phyloP scores from a whole-genome alignment of 371 early-diverging fungal species.

The Funneliformis caledonium region DNA sequence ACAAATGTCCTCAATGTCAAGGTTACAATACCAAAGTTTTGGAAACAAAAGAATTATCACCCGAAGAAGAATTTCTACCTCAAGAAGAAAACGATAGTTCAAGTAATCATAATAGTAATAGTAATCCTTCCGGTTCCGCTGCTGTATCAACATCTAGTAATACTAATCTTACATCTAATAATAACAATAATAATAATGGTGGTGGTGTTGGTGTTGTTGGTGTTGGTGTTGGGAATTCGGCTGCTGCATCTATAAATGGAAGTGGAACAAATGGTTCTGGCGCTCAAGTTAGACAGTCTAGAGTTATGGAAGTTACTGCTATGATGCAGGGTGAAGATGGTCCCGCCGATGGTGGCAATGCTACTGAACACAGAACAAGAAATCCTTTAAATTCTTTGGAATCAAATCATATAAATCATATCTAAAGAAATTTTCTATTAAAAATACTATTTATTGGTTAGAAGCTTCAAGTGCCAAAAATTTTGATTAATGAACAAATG shows the following conservation, averaged over 20 bases:
- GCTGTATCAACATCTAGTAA: background rate
- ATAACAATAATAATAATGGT: background rate
- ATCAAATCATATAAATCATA: conserved; percentile 1
- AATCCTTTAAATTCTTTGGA: conserved; percentile 33
- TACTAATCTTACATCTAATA: background rate
- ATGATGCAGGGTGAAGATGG: conserved; percentile 35
- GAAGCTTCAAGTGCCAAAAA: too few species aligned
- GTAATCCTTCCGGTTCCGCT: background rate
- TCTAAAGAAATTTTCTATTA: background rate
- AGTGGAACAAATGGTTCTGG: background rate
- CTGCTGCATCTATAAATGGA: background rate
- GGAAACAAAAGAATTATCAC: conserved; percentile 52
- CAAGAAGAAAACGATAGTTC: background rate
- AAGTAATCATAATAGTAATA: background rate
- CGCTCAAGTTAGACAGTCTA: conserved; percentile 18
- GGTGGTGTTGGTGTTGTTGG: background rate
- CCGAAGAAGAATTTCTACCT: background rate
- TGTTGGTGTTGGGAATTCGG: too few species aligned
- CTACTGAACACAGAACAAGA: conserved; percentile 16
- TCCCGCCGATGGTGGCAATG: conserved; percentile 17
- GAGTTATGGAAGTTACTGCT: conserved; percentile 32
- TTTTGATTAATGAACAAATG: too few species aligned
- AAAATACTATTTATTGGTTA: too few species aligned
- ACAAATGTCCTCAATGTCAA: conserved; percentile 87
- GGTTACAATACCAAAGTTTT: conserved; percentile 93